Percentiles rank a stretch among this genome's conserved stretches.
Conservation (phyloP, 2,329 filamentous ascomycete genomes). For the Aspergillus japonicus region DNA sequence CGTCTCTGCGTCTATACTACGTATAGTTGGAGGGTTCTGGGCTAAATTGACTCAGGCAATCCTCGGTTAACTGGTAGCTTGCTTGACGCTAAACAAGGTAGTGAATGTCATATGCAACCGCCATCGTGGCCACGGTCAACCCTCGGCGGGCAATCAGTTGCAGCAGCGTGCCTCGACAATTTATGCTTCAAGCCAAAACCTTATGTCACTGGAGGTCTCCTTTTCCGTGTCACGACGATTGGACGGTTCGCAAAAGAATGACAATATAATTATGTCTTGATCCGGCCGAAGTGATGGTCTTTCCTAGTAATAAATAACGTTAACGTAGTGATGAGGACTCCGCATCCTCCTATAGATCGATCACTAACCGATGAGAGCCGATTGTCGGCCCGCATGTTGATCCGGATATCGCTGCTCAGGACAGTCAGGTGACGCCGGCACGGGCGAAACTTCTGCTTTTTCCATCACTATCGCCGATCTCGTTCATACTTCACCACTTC, state of each 20-base stretch:
- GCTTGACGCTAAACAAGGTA: neutral
- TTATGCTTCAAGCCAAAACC: neutral
- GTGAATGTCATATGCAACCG: neutral
- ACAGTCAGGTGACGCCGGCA: slow-evolving; percentile 19
- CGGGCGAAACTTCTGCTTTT: slow-evolving; percentile 19
- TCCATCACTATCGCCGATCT: slow-evolving; percentile 13
- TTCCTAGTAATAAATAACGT: no score
- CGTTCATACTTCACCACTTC: slow-evolving; percentile 3
- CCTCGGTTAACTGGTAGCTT: neutral
- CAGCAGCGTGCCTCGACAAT: neutral
- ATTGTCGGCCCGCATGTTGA: slow-evolving; percentile 15
- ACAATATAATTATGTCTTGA: no score
- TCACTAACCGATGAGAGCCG: neutral
- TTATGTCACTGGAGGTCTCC: no score
- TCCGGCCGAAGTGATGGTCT: no score
- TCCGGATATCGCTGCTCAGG: slow-evolving; percentile 6
- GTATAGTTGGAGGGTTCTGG: no score
- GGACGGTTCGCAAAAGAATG: no score
- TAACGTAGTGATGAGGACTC: no score
- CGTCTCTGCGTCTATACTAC: neutral
- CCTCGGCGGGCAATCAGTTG: no score
- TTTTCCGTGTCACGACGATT: no score
- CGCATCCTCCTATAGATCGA: no score
- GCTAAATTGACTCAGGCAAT: neutral
- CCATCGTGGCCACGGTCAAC: no score